Percentiles rank a stretch among this genome's conserved stretches.
Conservation (phyloP, 2,329 filamentous ascomycete genomes). For the Fusarium setosum region DNA sequence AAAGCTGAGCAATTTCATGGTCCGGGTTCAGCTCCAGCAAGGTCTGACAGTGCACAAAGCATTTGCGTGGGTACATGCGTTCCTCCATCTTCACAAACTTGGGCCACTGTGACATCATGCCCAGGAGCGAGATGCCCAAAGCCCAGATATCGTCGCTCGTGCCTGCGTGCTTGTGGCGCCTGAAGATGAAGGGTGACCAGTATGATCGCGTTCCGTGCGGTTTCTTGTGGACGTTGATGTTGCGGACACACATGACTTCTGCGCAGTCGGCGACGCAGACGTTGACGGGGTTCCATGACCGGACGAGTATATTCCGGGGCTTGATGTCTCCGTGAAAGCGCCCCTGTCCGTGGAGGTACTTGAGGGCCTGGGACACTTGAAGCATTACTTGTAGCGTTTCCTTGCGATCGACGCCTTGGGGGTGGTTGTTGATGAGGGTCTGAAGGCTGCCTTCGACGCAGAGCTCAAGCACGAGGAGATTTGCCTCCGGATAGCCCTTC, state of each 20-base stretch:
- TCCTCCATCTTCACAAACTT: slow-evolving; percentile 24
- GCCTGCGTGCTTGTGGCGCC: slow-evolving; percentile 30
- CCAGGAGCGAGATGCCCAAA: slow-evolving; percentile 45
- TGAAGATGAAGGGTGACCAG: slow-evolving; percentile 46
- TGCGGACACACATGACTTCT: slow-evolving; percentile 39
- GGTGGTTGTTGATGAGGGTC: slow-evolving; percentile 37
- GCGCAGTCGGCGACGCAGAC: slow-evolving; percentile 47
- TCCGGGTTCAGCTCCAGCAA: slow-evolving; percentile 40
- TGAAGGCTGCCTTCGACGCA: slow-evolving; percentile 45
- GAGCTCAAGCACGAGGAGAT: slow-evolving; percentile 47
- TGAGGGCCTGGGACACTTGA: slow-evolving; percentile 41
- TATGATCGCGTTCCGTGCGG: slow-evolving; percentile 42
- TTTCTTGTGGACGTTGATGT: slow-evolving; percentile 10
- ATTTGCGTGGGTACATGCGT: slow-evolving; percentile 38
- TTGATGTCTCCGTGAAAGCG: slow-evolving; percentile 48
- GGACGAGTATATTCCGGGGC: slow-evolving; percentile 47
- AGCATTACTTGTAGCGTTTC: slow-evolving; percentile 35
- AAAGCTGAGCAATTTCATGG: slow-evolving; percentile 38
- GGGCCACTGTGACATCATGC: slow-evolving; percentile 46
- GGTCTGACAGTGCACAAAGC: slow-evolving; percentile 35
- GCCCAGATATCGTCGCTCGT: slow-evolving; percentile 50
- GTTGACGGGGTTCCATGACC: slow-evolving; percentile 41
- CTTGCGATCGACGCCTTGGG: slow-evolving; percentile 21
- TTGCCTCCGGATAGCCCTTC: slow-evolving; percentile 7
- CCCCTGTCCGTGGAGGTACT: slow-evolving; percentile 39